Conservation (phyloP, 2,329 filamentous ascomycete species). For the Fusarium sp. region DNA sequence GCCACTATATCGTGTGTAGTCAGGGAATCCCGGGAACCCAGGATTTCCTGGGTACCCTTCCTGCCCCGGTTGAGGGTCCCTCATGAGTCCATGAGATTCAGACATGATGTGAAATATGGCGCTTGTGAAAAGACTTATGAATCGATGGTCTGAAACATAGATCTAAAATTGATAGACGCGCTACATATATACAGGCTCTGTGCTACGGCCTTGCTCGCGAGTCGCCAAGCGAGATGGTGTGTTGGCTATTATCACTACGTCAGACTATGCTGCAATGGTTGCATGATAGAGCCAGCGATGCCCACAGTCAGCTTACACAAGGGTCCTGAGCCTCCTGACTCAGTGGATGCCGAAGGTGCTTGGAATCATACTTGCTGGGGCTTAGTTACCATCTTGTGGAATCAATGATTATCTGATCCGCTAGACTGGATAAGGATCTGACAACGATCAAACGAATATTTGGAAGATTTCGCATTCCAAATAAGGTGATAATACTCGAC, state of each 20-base stretch:
- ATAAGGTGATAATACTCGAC: not conserved
- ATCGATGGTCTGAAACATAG: not conserved
- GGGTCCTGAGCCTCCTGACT: not conserved
- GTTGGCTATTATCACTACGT: not conserved
- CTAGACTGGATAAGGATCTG: not conserved
- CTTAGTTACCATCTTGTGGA: not conserved
- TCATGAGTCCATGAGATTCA: conserved; percentile 1
- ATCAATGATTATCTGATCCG: not conserved
- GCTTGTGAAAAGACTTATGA: not conserved
- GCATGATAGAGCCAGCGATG: not conserved
- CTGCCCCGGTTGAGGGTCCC: not conserved
- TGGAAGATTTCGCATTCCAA: not conserved
- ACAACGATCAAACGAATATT: not conserved
- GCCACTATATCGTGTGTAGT: conserved; percentile 1
- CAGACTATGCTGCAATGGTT: not conserved
- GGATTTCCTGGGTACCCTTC: not conserved
- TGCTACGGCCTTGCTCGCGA: not conserved
- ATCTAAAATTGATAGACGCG: not conserved
- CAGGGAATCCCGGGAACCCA: conserved; percentile 5
- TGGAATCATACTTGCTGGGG: not conserved
- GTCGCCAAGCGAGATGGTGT: not conserved
- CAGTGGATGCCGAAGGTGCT: not conserved
- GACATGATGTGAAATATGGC: not conserved
- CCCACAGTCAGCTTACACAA: conserved; percentile 2
- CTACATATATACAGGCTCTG: conserved; percentile 3